Percentiles rank a stretch among this genome's conserved stretches.
phyloP scores from a whole-genome alignment of 257 asterid species.

The Plantago major region DNA sequence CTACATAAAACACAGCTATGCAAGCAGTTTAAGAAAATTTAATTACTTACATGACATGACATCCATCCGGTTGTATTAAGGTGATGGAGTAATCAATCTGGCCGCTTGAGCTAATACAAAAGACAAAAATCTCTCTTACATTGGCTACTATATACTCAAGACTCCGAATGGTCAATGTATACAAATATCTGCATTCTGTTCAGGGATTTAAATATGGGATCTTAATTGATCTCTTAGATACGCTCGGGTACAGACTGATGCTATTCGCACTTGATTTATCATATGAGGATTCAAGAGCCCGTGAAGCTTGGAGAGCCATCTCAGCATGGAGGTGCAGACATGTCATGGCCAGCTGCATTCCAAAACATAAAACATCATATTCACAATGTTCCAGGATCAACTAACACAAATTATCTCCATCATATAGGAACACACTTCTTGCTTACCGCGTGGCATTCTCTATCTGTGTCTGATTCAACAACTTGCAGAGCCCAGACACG shows the following conservation, averaged over 20 bases:
- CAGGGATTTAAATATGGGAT: slow-evolving; percentile 38
- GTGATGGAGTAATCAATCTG: too few relatives aligned
- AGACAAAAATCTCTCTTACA: too few relatives aligned
- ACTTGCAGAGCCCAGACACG: slow-evolving; percentile 75
- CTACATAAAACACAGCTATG: too few relatives aligned
- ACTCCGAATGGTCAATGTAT: too few relatives aligned
- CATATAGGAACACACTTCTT: slow-evolving; percentile 10
- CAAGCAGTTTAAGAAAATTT: too few relatives aligned
- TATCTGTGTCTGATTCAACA: slow-evolving; percentile 81
- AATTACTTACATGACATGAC: too few relatives aligned
- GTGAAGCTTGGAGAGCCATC: slow-evolving; percentile 85
- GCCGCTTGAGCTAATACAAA: too few relatives aligned
- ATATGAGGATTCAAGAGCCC: slow-evolving; percentile 58
- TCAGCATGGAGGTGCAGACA: slow-evolving; percentile 92
- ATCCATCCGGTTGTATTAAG: too few relatives aligned
- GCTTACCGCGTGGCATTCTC: slow-evolving; percentile 82
- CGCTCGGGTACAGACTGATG: slow-evolving; percentile 41
- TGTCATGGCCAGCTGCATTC: slow-evolving; percentile 74
- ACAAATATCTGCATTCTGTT: not conserved
- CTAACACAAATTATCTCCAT: not conserved
- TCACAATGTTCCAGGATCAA: not conserved
- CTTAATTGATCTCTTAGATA: slow-evolving; percentile 40
- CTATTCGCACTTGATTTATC: slow-evolving; percentile 23
- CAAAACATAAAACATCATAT: slow-evolving; percentile 11
- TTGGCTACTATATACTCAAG: too few relatives aligned